Base-by-base conservation (phyloP, 805 yeast species). In the Kodamaea leandrae region DNA sequence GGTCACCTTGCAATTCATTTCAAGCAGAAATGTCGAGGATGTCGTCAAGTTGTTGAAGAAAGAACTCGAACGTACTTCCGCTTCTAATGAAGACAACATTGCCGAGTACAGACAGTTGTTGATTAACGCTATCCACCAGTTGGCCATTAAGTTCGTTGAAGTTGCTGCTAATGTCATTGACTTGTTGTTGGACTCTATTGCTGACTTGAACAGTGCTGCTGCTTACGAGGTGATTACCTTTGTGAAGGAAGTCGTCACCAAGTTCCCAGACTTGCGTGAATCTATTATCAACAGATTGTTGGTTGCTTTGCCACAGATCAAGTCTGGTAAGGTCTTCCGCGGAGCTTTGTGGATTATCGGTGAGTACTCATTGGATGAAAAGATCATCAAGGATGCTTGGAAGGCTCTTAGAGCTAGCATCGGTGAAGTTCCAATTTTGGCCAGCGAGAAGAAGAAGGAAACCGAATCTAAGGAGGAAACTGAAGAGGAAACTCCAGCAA, bases 301-400 rank as follows among this genome's bases (percentile, higher is more conserved):
- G 32, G 53, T 54, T 6, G 69, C 87, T 10, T 71, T 93, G 57
- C 78, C 78, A 19, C 69, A 71, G 17, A 82, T 87, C 37, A 86
- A 81, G 58, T 82, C 93, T 45, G 95, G 96, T 9, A 89, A 89
- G 55, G 96, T 93, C 8, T 85, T 81, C 68, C 82, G 98, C 50
- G 95, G 96, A 21, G 88, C 95, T 0, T 71, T 95, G 45, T 93
- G 99, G 99, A 82, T 93, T 37, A 66, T 93, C 53, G 99, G 99
- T 63, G 99, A 95, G 65, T 93, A 89, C 63, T 72, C 90, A 28
- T 55, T 76, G 34, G 83, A 82, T 39, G 88, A 82, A 49, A 63
- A 72, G 18, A 84, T 84, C 39, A 81, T 93, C 47, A 85, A 84
- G 60, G 76, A 74, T 18, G 82, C 95, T 4, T 95, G 99, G 99